Base-by-base conservation (phyloP, 345 rosid species). In the Heritiera littoralis region DNA sequence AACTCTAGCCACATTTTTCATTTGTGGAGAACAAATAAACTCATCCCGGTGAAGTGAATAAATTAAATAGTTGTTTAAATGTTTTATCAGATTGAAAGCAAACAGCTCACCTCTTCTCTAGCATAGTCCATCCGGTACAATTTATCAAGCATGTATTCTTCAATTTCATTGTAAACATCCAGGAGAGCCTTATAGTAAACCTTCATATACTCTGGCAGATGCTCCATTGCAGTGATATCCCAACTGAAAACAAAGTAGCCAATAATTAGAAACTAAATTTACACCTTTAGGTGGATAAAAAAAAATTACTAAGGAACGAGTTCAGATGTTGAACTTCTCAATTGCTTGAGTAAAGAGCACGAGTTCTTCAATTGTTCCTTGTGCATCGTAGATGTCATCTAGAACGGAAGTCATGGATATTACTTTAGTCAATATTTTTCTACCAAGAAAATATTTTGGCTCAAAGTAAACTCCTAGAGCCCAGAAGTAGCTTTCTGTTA, bases 361-460 rank as follows among this genome's bases (percentile, higher is more conserved):
- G 55, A 89, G 92, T 76, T 89, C 90, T 41, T 85, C 86, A 28
- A 64, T 46, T 10, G 90, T 85, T 32, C 87, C 92, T 76, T 81
- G 80, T 0, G 15, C 65, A 75, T 88, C 90, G 23, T 86, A 86
- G 0, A 67, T 86, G 20, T 87, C 92, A 80, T 89, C 92, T 0
- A 83, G 35, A 4, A 80, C 38, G 17, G 88, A 73, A 1, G 76
- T 0, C 45, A 87, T 15, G 7, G 83, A 45, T 0, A 82, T 67
- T 1, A 78, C 7, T 82, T 83, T 87, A 43, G 89, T 85, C 63
- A 77, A 6, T 6, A 58, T 17, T 54, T 0, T 74, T 76, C 90
- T 82, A 15, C 49, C 83, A 1, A 59, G 1, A 6, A 64, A 14
- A 51, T 54, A 82, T 9, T 85, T 66, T 9, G 90, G 89, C 77